Conservation (phyloP, 768 basidiomycete genomes). For the Gloeostereum incarnatum region DNA sequence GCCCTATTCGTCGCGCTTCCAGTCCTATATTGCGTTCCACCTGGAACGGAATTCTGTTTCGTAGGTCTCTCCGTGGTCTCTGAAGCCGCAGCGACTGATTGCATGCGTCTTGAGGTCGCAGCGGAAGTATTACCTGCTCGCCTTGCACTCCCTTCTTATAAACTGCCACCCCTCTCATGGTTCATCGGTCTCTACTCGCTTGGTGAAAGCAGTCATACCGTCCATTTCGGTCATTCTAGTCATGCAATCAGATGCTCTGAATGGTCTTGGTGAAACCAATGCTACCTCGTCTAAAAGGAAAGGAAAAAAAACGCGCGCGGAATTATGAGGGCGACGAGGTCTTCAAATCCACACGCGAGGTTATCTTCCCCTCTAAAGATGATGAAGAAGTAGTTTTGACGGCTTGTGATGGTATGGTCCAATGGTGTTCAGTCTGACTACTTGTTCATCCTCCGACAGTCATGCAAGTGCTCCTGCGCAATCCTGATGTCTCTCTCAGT, state of each 20-base stretch:
- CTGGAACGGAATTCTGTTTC: slow-evolving; percentile 44
- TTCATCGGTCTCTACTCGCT: slow-evolving; percentile 37
- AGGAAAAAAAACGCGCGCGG: slow-evolving; percentile 59
- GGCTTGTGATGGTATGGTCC: slow-evolving; percentile 49
- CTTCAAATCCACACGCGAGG: slow-evolving; percentile 38
- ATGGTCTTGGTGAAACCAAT: slow-evolving; percentile 9
- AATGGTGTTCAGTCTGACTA: neutral
- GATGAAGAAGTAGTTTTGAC: slow-evolving; percentile 44
- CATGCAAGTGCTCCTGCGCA: slow-evolving; percentile 34
- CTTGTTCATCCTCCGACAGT: slow-evolving; percentile 24
- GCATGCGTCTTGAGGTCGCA: slow-evolving; percentile 21
- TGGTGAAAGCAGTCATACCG: slow-evolving; percentile 45
- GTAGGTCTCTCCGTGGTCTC: slow-evolving; percentile 25
- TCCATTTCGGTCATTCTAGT: slow-evolving; percentile 39
- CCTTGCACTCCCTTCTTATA: slow-evolving; percentile 31
- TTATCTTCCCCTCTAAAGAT: slow-evolving; percentile 36
- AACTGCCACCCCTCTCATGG: slow-evolving; percentile 38
- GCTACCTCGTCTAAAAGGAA: slow-evolving; percentile 27
- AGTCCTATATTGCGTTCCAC: slow-evolving; percentile 44
- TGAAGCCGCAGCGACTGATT: neutral
- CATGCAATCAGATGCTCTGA: slow-evolving; percentile 21
- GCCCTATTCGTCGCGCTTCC: slow-evolving; percentile 45
- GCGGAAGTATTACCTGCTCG: slow-evolving; percentile 33
- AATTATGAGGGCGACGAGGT: slow-evolving; percentile 72
- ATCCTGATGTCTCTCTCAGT: slow-evolving; percentile 39